Evolutionary conservation across 2,329 filamentous ascomycete species (phyloP).

Genomic region (Zymoseptoria crescenta): DNA sequence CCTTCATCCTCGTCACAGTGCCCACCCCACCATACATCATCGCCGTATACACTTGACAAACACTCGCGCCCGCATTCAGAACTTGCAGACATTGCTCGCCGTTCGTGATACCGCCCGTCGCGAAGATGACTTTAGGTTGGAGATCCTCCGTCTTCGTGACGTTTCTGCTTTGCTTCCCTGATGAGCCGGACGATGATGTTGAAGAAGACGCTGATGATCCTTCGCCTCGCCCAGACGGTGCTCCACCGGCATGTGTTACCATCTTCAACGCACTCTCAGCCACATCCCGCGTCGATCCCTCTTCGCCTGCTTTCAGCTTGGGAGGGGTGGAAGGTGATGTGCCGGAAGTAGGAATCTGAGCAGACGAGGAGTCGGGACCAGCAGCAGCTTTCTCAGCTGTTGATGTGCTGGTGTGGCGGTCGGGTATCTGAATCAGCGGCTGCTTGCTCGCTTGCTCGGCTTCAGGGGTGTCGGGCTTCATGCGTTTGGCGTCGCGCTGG

Average conservation of each 20-base stretch:
- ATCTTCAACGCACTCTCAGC: slow-evolving; percentile 16
- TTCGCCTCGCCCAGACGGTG: neutral
- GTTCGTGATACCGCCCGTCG: slow-evolving; percentile 84
- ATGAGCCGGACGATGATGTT: neutral
- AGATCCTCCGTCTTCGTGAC: neutral
- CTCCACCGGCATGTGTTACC: slow-evolving; percentile 3
- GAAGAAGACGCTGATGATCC: neutral
- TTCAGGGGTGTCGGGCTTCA: slow-evolving; percentile 26
- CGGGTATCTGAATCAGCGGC: slow-evolving; percentile 26
- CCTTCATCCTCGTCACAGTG: slow-evolving; percentile 49
- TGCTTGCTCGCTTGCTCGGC: slow-evolving; percentile 25
- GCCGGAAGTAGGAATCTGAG: slow-evolving; percentile 4
- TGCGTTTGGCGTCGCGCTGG: slow-evolving; percentile 23
- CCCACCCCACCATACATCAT: slow-evolving; percentile 56
- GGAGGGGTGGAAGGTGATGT: slow-evolving; percentile 1
- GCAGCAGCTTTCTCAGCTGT: slow-evolving; percentile 6
- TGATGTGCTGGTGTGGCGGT: slow-evolving; percentile 20
- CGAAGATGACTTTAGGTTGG: slow-evolving; percentile 70
- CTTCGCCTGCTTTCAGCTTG: neutral
- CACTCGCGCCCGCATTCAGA: slow-evolving; percentile 79
- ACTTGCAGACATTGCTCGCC: slow-evolving; percentile 75
- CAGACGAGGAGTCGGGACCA: slow-evolving; percentile 1
- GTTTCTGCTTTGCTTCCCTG: neutral
- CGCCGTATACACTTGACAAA: slow-evolving; percentile 63
- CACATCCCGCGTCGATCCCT: slow-evolving; percentile 9